Evolutionary conservation across 2,329 filamentous ascomycete genomes (phyloP), one percentile per base, ranked within the genome.

Genomic region (Trichoderma aggressivum): DNA sequence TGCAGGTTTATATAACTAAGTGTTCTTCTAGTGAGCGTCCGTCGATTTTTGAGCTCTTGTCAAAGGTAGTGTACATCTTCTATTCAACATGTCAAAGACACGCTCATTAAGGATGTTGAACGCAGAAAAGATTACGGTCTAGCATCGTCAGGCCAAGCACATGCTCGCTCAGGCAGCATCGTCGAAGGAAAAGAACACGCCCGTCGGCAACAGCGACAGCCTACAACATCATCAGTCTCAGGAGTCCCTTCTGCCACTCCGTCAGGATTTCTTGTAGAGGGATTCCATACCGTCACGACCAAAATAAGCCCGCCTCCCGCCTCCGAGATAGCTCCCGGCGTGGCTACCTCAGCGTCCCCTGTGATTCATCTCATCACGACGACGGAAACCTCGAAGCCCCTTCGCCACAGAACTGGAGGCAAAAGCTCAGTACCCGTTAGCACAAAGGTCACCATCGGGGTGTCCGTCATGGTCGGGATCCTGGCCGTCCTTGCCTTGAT

Each of bases 41-140:
- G 86, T 74, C 80, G 80, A 75, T 79, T 88, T 71, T 86, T 87
- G 78, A 85, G 83, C 74, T 78, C 79, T 69, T 88, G 86, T 70
- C 80, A 84, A 75, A 83, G 83, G 86, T 88, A 79, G 78, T 82
- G 28, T 68, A 62, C 26, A 50, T 74, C 5, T 21, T 34, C 32
- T 32, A 43, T n/a, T 61, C 32, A n/a, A 5, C 12, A 63, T 39
- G 6, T 12, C n/a, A 7, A 28, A 26, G 8, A 47, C 7, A 39
- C 43, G 39, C n/a, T 39, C 21, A 50, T 28, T 32, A 65, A 63
- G 62, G 73, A 75, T 60, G 75, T 12, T 34, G 30, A 12, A 36
- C 43, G 43, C 39, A 78, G 78, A 28, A 74, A 78, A 60, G 77
- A 77, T 14, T 76, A 77, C 60, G 65, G 72, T 43, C 74, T 76